Evolutionary conservation across 225 moss, liverwort and hornwort species (phyloP), one percentile per base, ranked within the genome.

Genomic region (Sphagnum contortum): DNA sequence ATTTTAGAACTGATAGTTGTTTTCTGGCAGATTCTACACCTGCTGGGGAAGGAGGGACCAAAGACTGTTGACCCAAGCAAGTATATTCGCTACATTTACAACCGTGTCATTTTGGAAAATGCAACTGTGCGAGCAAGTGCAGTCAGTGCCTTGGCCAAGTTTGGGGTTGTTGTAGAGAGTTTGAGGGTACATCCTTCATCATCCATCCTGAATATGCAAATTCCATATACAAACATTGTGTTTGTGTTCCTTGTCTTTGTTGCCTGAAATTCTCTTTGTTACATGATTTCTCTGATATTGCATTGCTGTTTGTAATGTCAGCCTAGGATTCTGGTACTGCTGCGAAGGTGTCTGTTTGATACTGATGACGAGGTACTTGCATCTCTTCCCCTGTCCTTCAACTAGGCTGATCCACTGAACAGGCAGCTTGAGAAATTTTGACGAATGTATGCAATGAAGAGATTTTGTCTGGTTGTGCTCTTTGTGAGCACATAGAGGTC

Each of bases 91-190:
- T 88, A 81, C 64, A 84, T 93, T 48, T 93, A 90, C 72, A 93
- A 93, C 60, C 89, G 93, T 66, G 90, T 95, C 60, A 89, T 91
- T 50, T 62, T 95, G n/a, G 91, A 91, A 66, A 95, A 95, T 73
- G 91, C 94, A 11, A 91, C 94, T 57, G 94, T 89, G 51, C 86
- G 91, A 13, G 91, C 91, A 49, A 95, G 91, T 81, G 94, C 91
- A 67, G 91, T 91, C n/a, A 91, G 91, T 82, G 88, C 91, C 12
- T 76, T 91, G 59, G 89, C 94, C 29, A 95, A 88, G 69, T 95
- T 95, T 57, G 89, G 91, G 73, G 84, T 73, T 63, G 76, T 86
- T 57, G 89, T 86, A 64, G 83, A 79, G 64, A 65, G 76, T 50
- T 63, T 95, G 67, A 89, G 79, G 76, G 80, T 76, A 9, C 69